Conservation (phyloP, 139 green algal genomes). For the Micractinium conductrix region DNA sequence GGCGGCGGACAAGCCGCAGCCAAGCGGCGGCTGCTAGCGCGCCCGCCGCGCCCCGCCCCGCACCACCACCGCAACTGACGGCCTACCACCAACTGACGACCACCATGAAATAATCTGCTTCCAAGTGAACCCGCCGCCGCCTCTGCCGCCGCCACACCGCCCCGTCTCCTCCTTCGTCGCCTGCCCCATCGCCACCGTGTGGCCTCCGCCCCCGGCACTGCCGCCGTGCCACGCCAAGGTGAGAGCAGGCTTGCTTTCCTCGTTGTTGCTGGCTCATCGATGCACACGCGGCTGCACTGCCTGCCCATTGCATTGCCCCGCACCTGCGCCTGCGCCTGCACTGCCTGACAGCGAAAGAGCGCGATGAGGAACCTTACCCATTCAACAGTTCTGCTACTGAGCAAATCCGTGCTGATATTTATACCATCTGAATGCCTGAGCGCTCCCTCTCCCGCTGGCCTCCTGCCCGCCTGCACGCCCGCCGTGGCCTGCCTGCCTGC, state of each 20-base stretch:
- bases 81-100: too few species aligned
- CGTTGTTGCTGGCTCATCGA: neutral
- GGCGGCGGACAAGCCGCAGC: neutral
- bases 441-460: neutral
- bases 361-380: conserved; percentile 39
- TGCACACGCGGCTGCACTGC: neutral
- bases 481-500: neutral
- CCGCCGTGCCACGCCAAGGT: neutral
- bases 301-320: neutral
- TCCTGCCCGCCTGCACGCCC: neutral
- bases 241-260: neutral
- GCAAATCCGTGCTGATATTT: conserved; percentile 31
- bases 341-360: neutral
- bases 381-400: conserved; percentile 61
- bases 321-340: neutral
- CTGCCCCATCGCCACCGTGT: too few species aligned
- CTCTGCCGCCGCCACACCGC: neutral
- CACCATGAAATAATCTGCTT: too few species aligned
- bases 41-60: neutral
- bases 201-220: neutral
- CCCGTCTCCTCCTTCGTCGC: neutral
- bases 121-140: neutral
- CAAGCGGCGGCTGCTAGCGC: conserved; percentile 1
- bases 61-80: neutral
- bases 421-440: conserved; percentile 26